Evolutionary conservation across 805 yeast species (phyloP), one percentile per base, ranked within the genome.

Genomic region (Ogataea paraovalis): DNA sequence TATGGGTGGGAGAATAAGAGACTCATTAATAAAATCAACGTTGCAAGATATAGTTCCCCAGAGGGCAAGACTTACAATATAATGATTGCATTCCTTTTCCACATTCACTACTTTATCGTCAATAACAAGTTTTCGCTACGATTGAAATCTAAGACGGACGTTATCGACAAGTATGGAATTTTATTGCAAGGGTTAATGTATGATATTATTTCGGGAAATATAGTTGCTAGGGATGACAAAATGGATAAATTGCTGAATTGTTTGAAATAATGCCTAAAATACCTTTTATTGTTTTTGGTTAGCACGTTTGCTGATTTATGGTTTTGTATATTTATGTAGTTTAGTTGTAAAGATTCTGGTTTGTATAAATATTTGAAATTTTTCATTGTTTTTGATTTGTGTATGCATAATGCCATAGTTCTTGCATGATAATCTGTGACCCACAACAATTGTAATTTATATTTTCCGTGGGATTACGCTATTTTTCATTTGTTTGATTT

Each of bases 181-280:
- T 43, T 57, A 16, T 48, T 65, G 13, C 67, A 65, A 41, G 53
- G 56, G 6, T 34, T 65, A 44, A 62, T 65, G 66, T 56, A 64
- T 48, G 52, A 55, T 27, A 55, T 61, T 23, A 46, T 42, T 18
- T 50, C 49, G 7, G 49, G 56, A 1, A 47, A 58, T 28, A 21
- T 38, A 13, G n/a, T 33, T 3, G 36, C 37, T 12, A 43, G 61
- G 36, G 41, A 56, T 41, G 36, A 23, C 3, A 57, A 58, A 16
- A 52, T 36, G 41, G 25, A 30, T 13, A 51, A 47, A 23, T 28
- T 58, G 39, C 20, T 51, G 25, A 43, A 40, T 14, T 50, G 46
- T 25, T 42, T 50, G n/a, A 22, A 41, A 32, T 52, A 22, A 44
- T n/a, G n/a, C n/a, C n/a, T n/a, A n/a, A n/a, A n/a, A n/a, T n/a